Evolutionary conservation across 306 rosid genomes (phyloP).

Genomic region (Cucurbita moschata): DNA sequence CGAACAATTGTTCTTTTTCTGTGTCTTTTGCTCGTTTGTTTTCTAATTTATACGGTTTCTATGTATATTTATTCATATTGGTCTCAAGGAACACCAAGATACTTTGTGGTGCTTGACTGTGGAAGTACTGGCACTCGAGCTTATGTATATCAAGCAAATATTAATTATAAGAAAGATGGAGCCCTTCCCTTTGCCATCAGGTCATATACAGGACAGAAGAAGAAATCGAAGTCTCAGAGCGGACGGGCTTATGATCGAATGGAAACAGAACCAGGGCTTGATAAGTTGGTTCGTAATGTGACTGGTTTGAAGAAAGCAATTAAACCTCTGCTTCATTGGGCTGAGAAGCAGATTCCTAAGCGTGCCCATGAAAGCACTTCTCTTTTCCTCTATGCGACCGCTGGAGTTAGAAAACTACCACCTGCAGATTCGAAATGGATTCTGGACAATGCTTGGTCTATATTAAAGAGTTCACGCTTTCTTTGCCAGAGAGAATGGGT

Average conservation of each 20-base stretch:
- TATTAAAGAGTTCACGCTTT: constrained; percentile 63
- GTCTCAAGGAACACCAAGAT: constrained; percentile 47
- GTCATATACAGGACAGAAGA: constrained; percentile 24
- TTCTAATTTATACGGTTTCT: constrained; percentile 37
- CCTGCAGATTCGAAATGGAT: constrained; percentile 56
- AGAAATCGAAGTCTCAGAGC: constrained; percentile 16
- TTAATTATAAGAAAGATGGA: constrained; percentile 23
- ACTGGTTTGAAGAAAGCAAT: constrained; percentile 53
- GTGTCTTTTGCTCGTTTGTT: constrained; percentile 28
- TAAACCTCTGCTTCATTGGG: constrained; percentile 73
- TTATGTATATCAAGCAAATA: constrained; percentile 55
- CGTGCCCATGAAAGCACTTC: constrained; percentile 54
- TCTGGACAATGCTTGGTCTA: constrained; percentile 71
- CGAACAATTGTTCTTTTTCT: constrained; percentile 27
- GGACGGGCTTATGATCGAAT: constrained; percentile 89
- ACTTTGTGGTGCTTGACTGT: constrained; percentile 72
- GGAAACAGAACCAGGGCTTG: constrained; percentile 92
- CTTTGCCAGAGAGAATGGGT: constrained; percentile 60
- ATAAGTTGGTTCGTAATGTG: constrained; percentile 54
- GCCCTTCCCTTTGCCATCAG: constrained; percentile 51
- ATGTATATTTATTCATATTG: constrained; percentile 45
- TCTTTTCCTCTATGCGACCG: constrained; percentile 73
- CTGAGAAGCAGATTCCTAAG: constrained; percentile 68
- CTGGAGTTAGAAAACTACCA: constrained; percentile 78
- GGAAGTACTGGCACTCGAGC: constrained; percentile 90